Conservation (phyloP, 2,329 filamentous ascomycete species). For the Trichoderma sp. region DNA sequence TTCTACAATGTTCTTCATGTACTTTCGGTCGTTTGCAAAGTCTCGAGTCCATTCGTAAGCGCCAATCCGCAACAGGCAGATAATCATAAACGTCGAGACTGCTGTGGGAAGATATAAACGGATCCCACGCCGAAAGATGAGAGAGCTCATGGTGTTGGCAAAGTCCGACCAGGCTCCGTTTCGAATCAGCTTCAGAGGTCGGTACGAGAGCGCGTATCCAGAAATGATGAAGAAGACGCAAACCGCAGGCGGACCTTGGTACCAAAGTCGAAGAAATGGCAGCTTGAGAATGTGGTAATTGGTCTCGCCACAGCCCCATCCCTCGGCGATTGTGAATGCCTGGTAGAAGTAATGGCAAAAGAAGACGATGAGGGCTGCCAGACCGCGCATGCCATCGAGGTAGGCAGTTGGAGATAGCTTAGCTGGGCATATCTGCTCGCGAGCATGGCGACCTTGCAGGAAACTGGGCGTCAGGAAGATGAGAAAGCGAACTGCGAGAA, state of each 20-base stretch:
- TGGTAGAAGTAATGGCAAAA: constrained; percentile 61
- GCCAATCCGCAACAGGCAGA: constrained; percentile 49
- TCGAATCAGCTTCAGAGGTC: constrained; percentile 52
- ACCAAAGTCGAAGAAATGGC: constrained; percentile 57
- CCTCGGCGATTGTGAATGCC: constrained; percentile 54
- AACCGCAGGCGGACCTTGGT: constrained; percentile 59
- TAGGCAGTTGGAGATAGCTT: constrained; percentile 57
- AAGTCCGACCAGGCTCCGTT: constrained; percentile 45
- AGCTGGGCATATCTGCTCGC: constrained; percentile 46
- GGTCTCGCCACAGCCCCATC: constrained; percentile 49
- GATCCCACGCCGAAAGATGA: constrained; percentile 55
- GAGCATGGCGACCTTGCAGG: constrained; percentile 48
- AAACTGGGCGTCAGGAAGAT: constrained; percentile 59
- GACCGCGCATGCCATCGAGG: constrained; percentile 60
- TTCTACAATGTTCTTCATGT: constrained; percentile 54
- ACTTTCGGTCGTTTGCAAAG: constrained; percentile 48
- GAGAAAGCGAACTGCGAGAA: constrained; percentile 43
- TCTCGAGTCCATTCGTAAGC: constrained; percentile 52
- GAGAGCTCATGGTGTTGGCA: constrained; percentile 50
- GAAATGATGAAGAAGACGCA: constrained; percentile 65
- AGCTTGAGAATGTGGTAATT: constrained; percentile 55
- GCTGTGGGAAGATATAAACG: constrained; percentile 56
- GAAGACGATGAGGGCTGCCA: constrained; percentile 59
- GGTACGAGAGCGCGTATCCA: constrained; percentile 61
- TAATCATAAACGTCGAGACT: constrained; percentile 53